Conservation (phyloP, 306 rosid genomes). For the Trichosanthes truncata region DNA sequence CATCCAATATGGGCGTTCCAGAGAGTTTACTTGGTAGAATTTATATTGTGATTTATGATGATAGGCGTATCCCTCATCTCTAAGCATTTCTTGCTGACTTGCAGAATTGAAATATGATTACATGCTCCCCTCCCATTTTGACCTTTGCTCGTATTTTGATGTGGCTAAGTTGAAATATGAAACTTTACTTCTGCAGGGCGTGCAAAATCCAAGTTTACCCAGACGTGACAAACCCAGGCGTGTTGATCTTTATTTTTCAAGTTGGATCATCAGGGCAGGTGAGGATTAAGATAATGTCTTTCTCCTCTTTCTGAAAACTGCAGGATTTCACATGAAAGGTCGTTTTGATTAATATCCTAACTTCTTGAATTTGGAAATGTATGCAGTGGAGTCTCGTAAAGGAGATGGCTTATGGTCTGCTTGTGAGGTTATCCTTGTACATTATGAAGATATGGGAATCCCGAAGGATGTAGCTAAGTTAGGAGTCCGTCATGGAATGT, state of each 20-base stretch:
- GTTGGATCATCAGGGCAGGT: conserved; percentile 95
- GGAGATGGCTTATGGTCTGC: conserved; percentile 86
- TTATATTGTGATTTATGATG: neutral
- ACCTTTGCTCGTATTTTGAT: neutral
- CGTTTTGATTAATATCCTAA: neutral
- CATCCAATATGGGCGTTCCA: neutral
- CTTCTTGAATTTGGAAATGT: conserved; percentile 21
- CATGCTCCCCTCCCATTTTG: neutral
- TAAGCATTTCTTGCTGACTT: neutral
- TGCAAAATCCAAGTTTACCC: conserved; percentile 71
- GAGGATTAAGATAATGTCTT: conserved; percentile 13
- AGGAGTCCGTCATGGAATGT: conserved; percentile 98
- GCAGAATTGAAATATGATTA: neutral
- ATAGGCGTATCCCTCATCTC: neutral
- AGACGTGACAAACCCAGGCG: conserved; percentile 95
- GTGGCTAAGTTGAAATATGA: conserved; percentile 11
- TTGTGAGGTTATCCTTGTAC: conserved; percentile 85
- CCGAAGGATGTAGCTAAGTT: conserved; percentile 96
- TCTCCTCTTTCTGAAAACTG: neutral
- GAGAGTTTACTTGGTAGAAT: neutral
- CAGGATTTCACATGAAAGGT: neutral
- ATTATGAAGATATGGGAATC: conserved; percentile 97
- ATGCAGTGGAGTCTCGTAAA: conserved; percentile 83
- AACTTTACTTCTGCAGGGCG: conserved; percentile 52
- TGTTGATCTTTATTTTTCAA: conserved; percentile 76